Base-by-base conservation (phyloP, 192 early-diverging fungal genomes). In the Coemansia sp. region DNA sequence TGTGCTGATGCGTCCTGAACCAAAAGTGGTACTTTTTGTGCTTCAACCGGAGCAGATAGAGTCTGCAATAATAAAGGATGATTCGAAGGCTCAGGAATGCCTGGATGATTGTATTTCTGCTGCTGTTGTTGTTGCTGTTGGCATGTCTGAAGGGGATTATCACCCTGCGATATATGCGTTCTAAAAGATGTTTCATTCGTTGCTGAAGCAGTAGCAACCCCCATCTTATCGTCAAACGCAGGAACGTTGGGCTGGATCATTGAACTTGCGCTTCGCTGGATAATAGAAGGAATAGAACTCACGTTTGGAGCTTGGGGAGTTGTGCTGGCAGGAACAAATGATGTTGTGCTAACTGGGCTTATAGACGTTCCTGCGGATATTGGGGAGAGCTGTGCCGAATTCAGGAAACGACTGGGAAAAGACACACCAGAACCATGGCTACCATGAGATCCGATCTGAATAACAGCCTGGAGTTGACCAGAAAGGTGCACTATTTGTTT, bases 91-190 rank as follows among this genome's bases (percentile, higher is more conserved):
- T 41, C 32, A 8, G 37, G 39, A 16, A 59, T 4, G 15, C 22
- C 51, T 12, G 26, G 22, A 6, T 9, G 8, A 22, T 6, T 54
- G 19, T 12, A n/a, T 32, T 32, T 32, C 16, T 66, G 70, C 12
- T 58, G 62, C 8, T 47, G 43, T 5, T 32, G 42, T 13, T 66
- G 63, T 16, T 65, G 69, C 48, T 70, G 74, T 19, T 76, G 74
- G n/a, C 58, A 60, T 32, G 63, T 21, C 18, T 61, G 57, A 41
- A 16, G 57, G 36, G 32, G 39, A 2, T n/a, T 32, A 41, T 40
- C 37, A 7, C 39, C n/a, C n/a, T 41, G 57, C 37, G 3, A 22
- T 16, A 59, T n/a, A 18, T 32, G 7, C 40, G 10, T 6, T 4
- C 57, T 37, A 10, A 37, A 59, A 22, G 21, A 21, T 26, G 51